Percentiles rank a stretch among this genome's conserved stretches.
phyloP scores from a whole-genome alignment of 805 yeast species.

The Candida vartiovaarae region DNA sequence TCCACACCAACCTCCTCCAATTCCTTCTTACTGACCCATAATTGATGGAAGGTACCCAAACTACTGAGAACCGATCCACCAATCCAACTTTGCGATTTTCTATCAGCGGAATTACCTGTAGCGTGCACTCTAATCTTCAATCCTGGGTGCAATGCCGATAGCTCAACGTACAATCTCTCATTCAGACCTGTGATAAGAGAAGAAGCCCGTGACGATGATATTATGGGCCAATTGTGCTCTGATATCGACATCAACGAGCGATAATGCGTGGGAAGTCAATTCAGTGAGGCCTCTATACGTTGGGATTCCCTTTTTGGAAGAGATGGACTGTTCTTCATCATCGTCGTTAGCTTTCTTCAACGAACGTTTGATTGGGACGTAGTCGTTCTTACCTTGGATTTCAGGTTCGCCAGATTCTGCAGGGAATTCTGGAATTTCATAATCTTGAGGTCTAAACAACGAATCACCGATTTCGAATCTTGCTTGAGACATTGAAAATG shows the following conservation, averaged over 20 bases:
- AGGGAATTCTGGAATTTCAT: slow-evolving; percentile 30
- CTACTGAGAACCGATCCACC: slow-evolving; percentile 88
- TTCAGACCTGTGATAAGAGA: slow-evolving; percentile 77
- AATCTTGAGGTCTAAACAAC: slow-evolving; percentile 56
- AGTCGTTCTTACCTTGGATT: slow-evolving; percentile 46
- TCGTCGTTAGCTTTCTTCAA: slow-evolving; percentile 29
- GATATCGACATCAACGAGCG: slow-evolving; percentile 68
- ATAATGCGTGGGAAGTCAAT: slow-evolving; percentile 48
- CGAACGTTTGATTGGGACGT: slow-evolving; percentile 64
- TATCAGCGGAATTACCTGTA: slow-evolving; percentile 68
- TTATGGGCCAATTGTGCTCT: slow-evolving; percentile 85
- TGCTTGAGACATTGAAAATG: slow-evolving; percentile 50
- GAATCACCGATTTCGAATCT: slow-evolving; percentile 64
- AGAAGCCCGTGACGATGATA: slow-evolving; percentile 79
- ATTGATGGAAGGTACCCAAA: slow-evolving; percentile 89
- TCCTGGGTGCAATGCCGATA: slow-evolving; percentile 69
- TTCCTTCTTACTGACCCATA: slow-evolving; percentile 87
- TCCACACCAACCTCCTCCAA: slow-evolving; percentile 86
- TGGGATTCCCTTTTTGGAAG: no score
- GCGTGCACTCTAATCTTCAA: slow-evolving; percentile 79
- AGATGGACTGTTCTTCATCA: slow-evolving; percentile 11
- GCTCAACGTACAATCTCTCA: slow-evolving; percentile 67
- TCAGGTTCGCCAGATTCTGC: slow-evolving; percentile 48
- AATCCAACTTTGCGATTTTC: slow-evolving; percentile 80
- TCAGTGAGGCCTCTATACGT: slow-evolving; percentile 47